phyloP scores from a whole-genome alignment of 768 basidiomycete species.

The Serendipita sp. region DNA sequence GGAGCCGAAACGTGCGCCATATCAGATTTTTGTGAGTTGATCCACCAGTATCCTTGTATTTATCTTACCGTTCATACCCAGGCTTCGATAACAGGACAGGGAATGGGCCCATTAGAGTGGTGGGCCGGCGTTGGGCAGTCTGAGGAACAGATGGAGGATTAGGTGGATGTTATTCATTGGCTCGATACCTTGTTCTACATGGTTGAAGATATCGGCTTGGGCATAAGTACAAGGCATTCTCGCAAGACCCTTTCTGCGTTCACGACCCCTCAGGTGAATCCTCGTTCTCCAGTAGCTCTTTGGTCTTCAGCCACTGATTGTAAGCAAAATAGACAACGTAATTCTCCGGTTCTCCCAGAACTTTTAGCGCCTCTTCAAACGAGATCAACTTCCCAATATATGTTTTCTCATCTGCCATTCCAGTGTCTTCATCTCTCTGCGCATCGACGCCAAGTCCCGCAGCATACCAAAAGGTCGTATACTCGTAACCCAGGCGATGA shows the following conservation, averaged over 20 bases:
- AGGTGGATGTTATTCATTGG: neutral
- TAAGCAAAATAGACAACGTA: neutral
- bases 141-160: neutral
- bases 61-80: conserved; percentile 15
- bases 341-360: neutral
- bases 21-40: conserved; percentile 48
- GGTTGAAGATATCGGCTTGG: neutral
- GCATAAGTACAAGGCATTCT: neutral
- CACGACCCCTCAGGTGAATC: neutral
- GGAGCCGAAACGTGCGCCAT: conserved; percentile 40
- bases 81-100: conserved; percentile 74
- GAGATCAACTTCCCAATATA: conserved; percentile 29
- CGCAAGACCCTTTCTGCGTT: neutral
- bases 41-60: neutral
- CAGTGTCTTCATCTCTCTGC: conserved; percentile 34
- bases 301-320: neutral
- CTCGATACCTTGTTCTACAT: neutral
- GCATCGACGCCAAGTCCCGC: conserved; percentile 36
- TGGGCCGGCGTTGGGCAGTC: conserved; percentile 6
- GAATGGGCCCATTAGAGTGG: conserved; percentile 32
- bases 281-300: neutral
- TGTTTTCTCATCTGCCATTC: conserved; percentile 39
- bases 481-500: conserved; percentile 26
- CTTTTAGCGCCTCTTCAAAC: conserved; percentile 25
- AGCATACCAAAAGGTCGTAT: conserved; percentile 39